Conservation (phyloP, 2,329 filamentous ascomycete species). For the Purpureocillium takamizusanense region DNA sequence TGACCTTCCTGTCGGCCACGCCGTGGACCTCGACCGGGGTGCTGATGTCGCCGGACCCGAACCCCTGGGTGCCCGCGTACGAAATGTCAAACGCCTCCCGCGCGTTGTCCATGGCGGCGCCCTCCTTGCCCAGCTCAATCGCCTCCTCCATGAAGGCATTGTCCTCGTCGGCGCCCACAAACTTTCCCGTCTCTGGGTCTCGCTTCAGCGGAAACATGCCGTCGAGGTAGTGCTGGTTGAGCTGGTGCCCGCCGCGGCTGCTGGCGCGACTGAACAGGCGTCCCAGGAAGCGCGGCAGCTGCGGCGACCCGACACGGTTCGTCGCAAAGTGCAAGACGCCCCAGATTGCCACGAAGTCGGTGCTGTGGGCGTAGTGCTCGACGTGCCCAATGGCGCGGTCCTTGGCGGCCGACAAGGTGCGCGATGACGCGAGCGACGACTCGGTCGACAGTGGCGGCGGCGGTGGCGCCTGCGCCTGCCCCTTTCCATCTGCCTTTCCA, state of each 20-base stretch:
- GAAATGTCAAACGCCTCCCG: slow-evolving; percentile 39
- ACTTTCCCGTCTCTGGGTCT: slow-evolving; percentile 30
- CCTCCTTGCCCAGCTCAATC: slow-evolving; percentile 34
- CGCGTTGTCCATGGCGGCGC: slow-evolving; percentile 31
- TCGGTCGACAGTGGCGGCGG: slow-evolving; percentile 11
- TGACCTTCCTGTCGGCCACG: slow-evolving; percentile 16
- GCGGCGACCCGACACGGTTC: slow-evolving; percentile 26
- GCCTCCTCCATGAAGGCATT: slow-evolving; percentile 55
- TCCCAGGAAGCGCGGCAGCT: slow-evolving; percentile 52
- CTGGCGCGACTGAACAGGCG: slow-evolving; percentile 48
- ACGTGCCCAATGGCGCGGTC: slow-evolving; percentile 57
- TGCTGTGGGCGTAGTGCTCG: slow-evolving; percentile 70
- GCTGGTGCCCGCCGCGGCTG: slow-evolving; percentile 44
- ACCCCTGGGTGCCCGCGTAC: slow-evolving; percentile 32
- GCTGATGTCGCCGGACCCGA: slow-evolving; percentile 23
- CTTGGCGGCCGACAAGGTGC: slow-evolving; percentile 27
- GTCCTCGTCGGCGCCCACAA: slow-evolving; percentile 33
- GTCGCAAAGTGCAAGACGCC: slow-evolving; percentile 62
- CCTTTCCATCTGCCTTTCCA: no score
- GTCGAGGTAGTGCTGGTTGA: slow-evolving; percentile 53
- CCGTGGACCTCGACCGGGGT: slow-evolving; percentile 30
- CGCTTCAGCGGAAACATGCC: slow-evolving; percentile 48
- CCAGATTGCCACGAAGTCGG: slow-evolving; percentile 66
- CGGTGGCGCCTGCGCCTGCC: no score
- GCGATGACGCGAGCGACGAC: slow-evolving; percentile 21